These are phyloP conservation scores for Metschnikowia shivogae DNA, from an alignment of 805 yeast species.

Conservation along the genomic window DNA sequence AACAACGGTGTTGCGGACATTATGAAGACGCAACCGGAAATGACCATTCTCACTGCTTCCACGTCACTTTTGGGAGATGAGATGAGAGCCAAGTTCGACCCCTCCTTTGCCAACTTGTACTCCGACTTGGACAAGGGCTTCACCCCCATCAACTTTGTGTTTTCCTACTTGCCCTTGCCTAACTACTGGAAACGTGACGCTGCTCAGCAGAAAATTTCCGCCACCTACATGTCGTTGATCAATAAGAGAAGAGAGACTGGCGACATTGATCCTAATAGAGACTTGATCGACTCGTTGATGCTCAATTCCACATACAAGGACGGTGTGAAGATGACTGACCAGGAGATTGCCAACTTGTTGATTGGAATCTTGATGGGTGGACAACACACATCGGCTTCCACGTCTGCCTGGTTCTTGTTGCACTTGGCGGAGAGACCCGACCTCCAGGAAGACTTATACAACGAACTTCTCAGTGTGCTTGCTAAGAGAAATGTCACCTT, in stretches of 20 bases:
- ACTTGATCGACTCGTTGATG: slow-evolving; percentile 85
- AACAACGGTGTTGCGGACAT: slow-evolving; percentile 56
- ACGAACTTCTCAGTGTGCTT: slow-evolving; percentile 67
- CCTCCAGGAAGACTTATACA: slow-evolving; percentile 73
- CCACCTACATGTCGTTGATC: slow-evolving; percentile 78
- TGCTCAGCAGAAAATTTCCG: slow-evolving; percentile 80
- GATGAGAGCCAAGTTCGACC: slow-evolving; percentile 76
- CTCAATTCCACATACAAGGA: slow-evolving; percentile 82
- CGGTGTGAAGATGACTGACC: slow-evolving; percentile 91
- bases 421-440: slow-evolving; percentile 88
- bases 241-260: slow-evolving; percentile 66
- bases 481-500: slow-evolving; percentile 35
- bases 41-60: slow-evolving; percentile 95
- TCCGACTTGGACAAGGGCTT: slow-evolving; percentile 95
- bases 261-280: slow-evolving; percentile 74
- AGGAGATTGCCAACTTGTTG: slow-evolving; percentile 86
- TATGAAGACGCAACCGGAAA: slow-evolving; percentile 84
- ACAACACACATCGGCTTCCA: slow-evolving; percentile 95
- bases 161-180: slow-evolving; percentile 89
- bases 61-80: slow-evolving; percentile 89
- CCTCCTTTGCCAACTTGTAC: slow-evolving; percentile 79
- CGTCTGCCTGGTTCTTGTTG: slow-evolving; percentile 90
- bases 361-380: slow-evolving; percentile 99
- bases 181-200: slow-evolving; percentile 78
- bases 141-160: slow-evolving; percentile 92